Evolutionary conservation across 345 rosid species (phyloP), one percentile per base, ranked within the genome.

Genomic region (Excoecaria agallocha): DNA sequence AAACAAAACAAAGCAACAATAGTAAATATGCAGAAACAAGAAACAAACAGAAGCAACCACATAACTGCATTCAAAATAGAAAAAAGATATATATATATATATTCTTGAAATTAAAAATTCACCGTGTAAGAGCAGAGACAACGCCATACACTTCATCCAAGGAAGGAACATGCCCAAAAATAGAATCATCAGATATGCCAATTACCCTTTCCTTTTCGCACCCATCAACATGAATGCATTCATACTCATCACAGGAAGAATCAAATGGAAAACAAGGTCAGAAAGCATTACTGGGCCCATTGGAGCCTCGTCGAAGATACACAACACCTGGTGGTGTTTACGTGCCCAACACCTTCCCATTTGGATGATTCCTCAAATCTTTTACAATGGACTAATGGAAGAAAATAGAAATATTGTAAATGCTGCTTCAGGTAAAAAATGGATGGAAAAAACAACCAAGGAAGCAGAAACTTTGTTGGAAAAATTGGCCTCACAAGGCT

Each of bases 81-180:
- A 5, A 8, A 60, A 24, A 62, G 22, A 56, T 54, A 65, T 0
- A 3, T 3, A 41, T 7, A 43, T 5, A n/a, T n/a, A n/a, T n/a
- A n/a, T 43, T 43, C 46, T 43, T 43, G 46, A 43, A 8, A 57
- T 20, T 25, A 51, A n/a, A 63, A 54, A 3, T 90, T 79, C 76
- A 94, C 98, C 81, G 83, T 35, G 82, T 86, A 70, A 94, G 83
- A 19, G 98, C 91, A 78, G 97, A 88, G 75, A 92, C 85, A 65
- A 93, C 98, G 5, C 65, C 73, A 5, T 89, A 84, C 61, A 94
- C 94, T 86, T 94, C 98, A 4, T 86, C 93, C 17, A 76, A 10
- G 20, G 93, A 89, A 66, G 98, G 98, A 80, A 84, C 88, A 76
- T 86, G 77, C 24, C 90, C 92, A 3, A 86, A 77, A 73, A 80